Evolutionary conservation across 148 eudicot species (phyloP).

Genomic region (Chenopodium berlandieri): DNA sequence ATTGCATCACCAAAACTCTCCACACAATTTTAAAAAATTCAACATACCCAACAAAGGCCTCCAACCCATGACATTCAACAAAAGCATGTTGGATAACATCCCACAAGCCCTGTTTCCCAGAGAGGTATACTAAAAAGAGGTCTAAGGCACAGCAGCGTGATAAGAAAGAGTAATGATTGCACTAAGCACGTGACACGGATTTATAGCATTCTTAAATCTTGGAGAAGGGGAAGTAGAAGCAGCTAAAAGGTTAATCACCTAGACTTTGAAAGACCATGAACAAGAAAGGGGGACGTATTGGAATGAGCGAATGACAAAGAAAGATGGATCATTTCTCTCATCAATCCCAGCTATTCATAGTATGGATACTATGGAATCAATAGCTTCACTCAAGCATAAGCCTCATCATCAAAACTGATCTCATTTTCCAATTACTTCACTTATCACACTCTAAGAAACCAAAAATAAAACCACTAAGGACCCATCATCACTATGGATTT

Average conservation of each 20-base stretch:
- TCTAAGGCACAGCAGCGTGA: not conserved
- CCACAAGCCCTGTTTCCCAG: not conserved
- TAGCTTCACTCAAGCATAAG: not conserved
- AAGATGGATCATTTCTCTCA: not conserved
- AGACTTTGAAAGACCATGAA: not conserved
- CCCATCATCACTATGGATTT: too few relatives aligned
- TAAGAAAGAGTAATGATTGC: not conserved
- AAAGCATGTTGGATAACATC: not conserved
- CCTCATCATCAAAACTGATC: not conserved
- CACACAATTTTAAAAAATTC: not conserved
- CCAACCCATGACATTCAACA: not conserved
- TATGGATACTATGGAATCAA: not conserved
- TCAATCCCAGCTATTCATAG: not conserved
- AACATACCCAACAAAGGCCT: not conserved
- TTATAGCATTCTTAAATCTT: not conserved
- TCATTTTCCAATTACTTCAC: too few relatives aligned
- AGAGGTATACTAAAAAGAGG: not conserved
- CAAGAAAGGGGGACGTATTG: not conserved
- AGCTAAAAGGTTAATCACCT: not conserved
- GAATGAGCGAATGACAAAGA: not conserved
- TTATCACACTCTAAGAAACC: too few relatives aligned
- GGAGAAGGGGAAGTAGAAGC: not conserved
- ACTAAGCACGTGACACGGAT: not conserved
- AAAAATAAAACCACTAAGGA: too few relatives aligned
- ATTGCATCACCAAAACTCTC: not conserved